Evolutionary conservation across 2,329 filamentous ascomycete genomes (phyloP).

Genomic region (Capronia americana): DNA sequence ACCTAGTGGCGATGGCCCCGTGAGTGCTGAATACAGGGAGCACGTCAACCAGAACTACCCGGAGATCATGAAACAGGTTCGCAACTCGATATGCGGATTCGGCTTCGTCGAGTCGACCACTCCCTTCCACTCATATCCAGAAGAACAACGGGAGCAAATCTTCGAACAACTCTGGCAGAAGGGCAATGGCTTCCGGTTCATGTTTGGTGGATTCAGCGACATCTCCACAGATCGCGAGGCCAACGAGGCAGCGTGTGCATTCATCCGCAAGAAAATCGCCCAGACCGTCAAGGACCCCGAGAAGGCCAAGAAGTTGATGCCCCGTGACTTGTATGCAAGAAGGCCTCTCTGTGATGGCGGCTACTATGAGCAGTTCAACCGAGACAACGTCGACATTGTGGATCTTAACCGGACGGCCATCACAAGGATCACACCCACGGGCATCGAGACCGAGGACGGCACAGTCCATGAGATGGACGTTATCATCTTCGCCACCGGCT

Average conservation of each 20-base stretch:
- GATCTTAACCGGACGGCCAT: constrained; percentile 53
- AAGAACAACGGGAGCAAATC: constrained; percentile 48
- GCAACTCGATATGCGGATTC: constrained; percentile 64
- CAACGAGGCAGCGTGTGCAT: constrained; percentile 61
- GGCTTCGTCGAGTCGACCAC: constrained; percentile 56
- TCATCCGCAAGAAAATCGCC: constrained; percentile 61
- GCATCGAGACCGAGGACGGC: constrained; percentile 50
- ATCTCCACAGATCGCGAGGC: constrained; percentile 52
- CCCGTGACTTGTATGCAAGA: constrained; percentile 26
- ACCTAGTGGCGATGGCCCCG: constrained; percentile 24
- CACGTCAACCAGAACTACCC: constrained; percentile 46
- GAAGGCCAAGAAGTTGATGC: constrained; percentile 40
- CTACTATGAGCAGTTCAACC: constrained; percentile 56
- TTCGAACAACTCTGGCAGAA: constrained; percentile 58
- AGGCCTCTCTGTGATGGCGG: constrained; percentile 29
- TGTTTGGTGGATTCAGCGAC: constrained; percentile 61
- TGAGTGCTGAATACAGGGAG: constrained; percentile 25
- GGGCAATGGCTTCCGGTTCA: constrained; percentile 60
- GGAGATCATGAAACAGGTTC: constrained; percentile 44
- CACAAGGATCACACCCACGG: constrained; percentile 46
- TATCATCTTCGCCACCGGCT: constrained; percentile 40
- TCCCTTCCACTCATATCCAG: constrained; percentile 35
- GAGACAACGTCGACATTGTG: constrained; percentile 55
- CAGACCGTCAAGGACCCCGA: constrained; percentile 58
- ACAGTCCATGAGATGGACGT: constrained; percentile 49